Percentiles rank a stretch among this genome's conserved stretches.
phyloP scores from a whole-genome alignment of 2,329 filamentous ascomycete genomes.

The Pezicula carpinea region DNA sequence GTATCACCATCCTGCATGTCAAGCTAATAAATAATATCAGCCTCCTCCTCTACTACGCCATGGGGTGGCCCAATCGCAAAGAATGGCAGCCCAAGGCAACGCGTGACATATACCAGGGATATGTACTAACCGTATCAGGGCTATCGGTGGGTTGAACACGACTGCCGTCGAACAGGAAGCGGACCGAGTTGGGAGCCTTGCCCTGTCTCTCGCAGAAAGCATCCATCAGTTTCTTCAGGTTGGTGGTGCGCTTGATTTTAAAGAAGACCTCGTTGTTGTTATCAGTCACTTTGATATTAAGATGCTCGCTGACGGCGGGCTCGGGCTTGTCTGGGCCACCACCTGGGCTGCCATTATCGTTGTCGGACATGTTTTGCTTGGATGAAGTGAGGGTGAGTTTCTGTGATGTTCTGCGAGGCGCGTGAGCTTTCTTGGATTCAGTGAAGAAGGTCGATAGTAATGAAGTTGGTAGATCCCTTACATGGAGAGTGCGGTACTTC shows the following conservation, averaged over 20 bases:
- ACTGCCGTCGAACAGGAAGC: constrained; percentile 94
- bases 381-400: constrained; percentile 1
- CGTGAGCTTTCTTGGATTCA: neutral
- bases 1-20: constrained; percentile 97
- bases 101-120: neutral
- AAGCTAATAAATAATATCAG: constrained; percentile 52
- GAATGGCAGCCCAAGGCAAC: constrained; percentile 2
- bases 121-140: constrained; percentile 74
- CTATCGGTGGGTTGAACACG: constrained; percentile 86
- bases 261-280: constrained; percentile 99
- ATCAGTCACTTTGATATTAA: constrained; percentile 99
- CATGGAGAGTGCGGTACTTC: too few species aligned
- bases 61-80: neutral
- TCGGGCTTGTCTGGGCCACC: constrained; percentile 31
- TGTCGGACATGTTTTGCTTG: constrained; percentile 27
- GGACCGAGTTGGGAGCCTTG: constrained; percentile 77
- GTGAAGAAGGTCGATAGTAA: too few species aligned
- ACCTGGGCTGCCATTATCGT: constrained; percentile 43
- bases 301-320: constrained; percentile 59
- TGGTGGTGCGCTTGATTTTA: constrained; percentile 97
- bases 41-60: neutral
- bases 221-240: constrained; percentile 96
- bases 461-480: too few species aligned
- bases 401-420: neutral
- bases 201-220: constrained; percentile 97